Evolutionary conservation across 805 yeast genomes (phyloP), one percentile per base, ranked within the genome.

Genomic region (Saturnispora dispora): DNA sequence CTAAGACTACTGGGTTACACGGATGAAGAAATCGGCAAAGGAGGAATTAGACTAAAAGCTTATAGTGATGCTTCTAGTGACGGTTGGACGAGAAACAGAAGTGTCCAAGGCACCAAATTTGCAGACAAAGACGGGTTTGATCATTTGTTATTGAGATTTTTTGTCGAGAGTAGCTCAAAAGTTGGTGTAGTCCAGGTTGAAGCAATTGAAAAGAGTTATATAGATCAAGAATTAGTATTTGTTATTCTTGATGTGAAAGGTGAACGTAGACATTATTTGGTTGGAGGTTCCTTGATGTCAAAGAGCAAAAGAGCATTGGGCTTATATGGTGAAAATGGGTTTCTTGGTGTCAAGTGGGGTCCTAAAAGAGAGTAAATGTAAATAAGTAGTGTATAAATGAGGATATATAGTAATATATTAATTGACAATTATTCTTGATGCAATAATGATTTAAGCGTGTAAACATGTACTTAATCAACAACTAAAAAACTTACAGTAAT

Each of bases 81-180:
- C 62, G 80, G 80, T 60, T 88, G 96, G 91, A 85, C 88, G 7
- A 79, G 96, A 70, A 86, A 86, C 63, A 79, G 96, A 69, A 96
- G 96, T 2, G 79, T 87, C 40, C 79, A 81, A 46, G 79, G 93
- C 13, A 77, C 86, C 51, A 74, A 82, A 53, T 68, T 79, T 51
- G 60, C 62, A 0, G 95, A 85, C 48, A 76, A 79, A 54, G 83
- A 83, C 53, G 95, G 96, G 2, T 79, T 81, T 58, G 93, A 86
- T 57, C 95, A 85, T 58, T 73, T 86, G 59, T 72, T 81, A 53
- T 85, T 90, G 93, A 81, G 84, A 63, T 89, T 89, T 67, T 89
- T 85, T 61, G 91, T 90, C 41, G 90, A 87, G 63, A 82, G 95
- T 41, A 76, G 76, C 32, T 64, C 72, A 22, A 78, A 71, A 50